phyloP scores from a whole-genome alignment of 2,329 filamentous ascomycete genomes.

The Curvularia sp. region DNA sequence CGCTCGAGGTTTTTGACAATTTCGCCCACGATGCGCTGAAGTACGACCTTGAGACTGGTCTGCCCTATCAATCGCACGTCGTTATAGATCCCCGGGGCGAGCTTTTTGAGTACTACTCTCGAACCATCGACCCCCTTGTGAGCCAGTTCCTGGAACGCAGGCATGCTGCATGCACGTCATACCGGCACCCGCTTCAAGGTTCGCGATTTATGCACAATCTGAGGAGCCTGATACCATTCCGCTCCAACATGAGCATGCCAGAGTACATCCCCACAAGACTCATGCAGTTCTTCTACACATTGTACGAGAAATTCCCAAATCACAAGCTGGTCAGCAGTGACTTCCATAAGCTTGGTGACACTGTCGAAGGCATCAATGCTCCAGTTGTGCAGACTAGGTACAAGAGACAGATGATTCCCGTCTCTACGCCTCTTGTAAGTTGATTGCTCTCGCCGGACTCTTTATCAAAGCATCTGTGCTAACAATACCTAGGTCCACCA shows the following conservation, averaged over 20 bases:
- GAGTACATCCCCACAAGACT: constrained; percentile 95
- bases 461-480: constrained; percentile 56
- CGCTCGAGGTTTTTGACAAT: constrained; percentile 98
- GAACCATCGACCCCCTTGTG: constrained; percentile 79
- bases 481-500: constrained; percentile 77
- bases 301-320: constrained; percentile 85
- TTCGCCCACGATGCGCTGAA: constrained; percentile 94
- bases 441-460: constrained; percentile 54
- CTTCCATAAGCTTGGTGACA: constrained; percentile 84
- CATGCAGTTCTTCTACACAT: constrained; percentile 95
- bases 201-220: constrained; percentile 66
- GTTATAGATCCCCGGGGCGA: constrained; percentile 85
- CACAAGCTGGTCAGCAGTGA: constrained; percentile 90
- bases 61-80: constrained; percentile 86
- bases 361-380: constrained; percentile 83
- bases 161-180: constrained; percentile 70
- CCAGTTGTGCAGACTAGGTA: constrained; percentile 97
- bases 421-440: constrained; percentile 85
- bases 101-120: constrained; percentile 93
- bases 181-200: constrained; percentile 67
- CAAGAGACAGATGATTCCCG: constrained; percentile 83
- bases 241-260: constrained; percentile 76
- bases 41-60: constrained; percentile 81
- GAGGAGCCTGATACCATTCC: constrained; percentile 70
- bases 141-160: constrained; percentile 84